Evolutionary conservation across 768 basidiomycete genomes (phyloP).

Genomic region (Boletus coccyginus): DNA sequence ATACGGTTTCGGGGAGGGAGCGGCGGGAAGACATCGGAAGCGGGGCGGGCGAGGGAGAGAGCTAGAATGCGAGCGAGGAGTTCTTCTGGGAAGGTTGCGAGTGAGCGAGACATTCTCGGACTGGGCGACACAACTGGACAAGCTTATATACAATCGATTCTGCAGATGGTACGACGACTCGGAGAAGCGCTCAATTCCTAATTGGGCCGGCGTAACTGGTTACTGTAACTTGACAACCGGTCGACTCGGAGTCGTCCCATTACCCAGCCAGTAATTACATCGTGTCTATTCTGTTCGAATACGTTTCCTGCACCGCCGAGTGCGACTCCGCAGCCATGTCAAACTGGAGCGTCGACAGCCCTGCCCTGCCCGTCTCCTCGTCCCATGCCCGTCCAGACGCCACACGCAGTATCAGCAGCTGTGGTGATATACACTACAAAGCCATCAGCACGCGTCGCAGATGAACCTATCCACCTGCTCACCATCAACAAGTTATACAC

Average conservation of each 20-base stretch:
- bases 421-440: constrained; percentile 24
- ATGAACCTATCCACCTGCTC: background rate
- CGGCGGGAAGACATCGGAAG: constrained; percentile 21
- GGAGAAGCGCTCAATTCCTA: background rate
- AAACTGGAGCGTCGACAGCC: constrained; percentile 14
- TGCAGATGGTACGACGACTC: background rate
- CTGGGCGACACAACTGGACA: background rate
- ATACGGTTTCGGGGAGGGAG: constrained; percentile 21
- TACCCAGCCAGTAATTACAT: constrained; percentile 1
- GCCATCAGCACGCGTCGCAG: background rate
- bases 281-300: background rate
- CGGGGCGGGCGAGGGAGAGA: constrained; percentile 28
- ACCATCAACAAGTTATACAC: constrained; percentile 28
- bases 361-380: constrained; percentile 5
- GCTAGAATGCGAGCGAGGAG: constrained; percentile 47
- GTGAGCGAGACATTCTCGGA: constrained; percentile 12
- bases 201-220: constrained; percentile 2
- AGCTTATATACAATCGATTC: constrained; percentile 8
- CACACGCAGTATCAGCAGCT: constrained; percentile 25
- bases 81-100: constrained; percentile 39
- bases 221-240: constrained; percentile 5
- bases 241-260: background rate
- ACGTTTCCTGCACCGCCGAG: background rate
- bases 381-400: constrained; percentile 18
- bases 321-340: background rate